These are phyloP conservation scores for Trametes hirsuta DNA, from an alignment of 1,284 basidiomycete species.

Conservation along the genomic window DNA sequence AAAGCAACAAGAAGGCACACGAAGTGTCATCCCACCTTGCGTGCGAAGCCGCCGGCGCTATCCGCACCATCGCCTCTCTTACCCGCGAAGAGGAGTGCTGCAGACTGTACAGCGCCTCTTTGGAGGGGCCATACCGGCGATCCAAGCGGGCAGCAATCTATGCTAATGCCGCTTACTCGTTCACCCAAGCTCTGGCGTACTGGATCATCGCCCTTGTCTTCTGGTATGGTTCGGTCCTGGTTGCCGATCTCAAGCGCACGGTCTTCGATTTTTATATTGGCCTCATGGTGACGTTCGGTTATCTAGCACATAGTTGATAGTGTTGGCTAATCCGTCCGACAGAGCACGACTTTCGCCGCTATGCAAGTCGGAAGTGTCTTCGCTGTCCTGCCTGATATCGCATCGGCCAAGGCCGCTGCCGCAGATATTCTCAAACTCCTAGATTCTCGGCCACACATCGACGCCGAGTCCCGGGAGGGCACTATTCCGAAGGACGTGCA, in stretches of 20 bases:
- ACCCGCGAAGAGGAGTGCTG: conserved; percentile 85
- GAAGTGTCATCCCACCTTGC: conserved; percentile 89
- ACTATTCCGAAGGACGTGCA: conserved; percentile 55
- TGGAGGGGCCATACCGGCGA: conserved; percentile 72
- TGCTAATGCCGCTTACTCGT: conserved; percentile 76
- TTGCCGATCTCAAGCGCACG: conserved; percentile 60
- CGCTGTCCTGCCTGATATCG: conserved; percentile 91
- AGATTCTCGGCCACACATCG: conserved; percentile 81
- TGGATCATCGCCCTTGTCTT: conserved; percentile 87
- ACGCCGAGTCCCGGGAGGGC: conserved; percentile 79
- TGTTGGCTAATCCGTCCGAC: conserved; percentile 21
- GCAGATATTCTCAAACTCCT: conserved; percentile 78
- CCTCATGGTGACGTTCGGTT: conserved; percentile 63
- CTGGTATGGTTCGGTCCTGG: conserved; percentile 80
- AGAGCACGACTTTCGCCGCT: conserved; percentile 74
- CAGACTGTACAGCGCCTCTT: conserved; percentile 69
- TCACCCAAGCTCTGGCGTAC: conserved; percentile 81
- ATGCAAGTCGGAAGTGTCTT: conserved; percentile 89
- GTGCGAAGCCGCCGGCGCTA: conserved; percentile 89
- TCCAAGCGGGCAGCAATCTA: conserved; percentile 72
- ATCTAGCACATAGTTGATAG: background rate
- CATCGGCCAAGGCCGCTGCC: conserved; percentile 82
- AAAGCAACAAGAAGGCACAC: conserved; percentile 85
- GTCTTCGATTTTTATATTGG: conserved; percentile 83
- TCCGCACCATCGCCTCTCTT: conserved; percentile 91